phyloP scores from a whole-genome alignment of 2,329 filamentous ascomycete genomes.

The Aspergillus fijiensis region DNA sequence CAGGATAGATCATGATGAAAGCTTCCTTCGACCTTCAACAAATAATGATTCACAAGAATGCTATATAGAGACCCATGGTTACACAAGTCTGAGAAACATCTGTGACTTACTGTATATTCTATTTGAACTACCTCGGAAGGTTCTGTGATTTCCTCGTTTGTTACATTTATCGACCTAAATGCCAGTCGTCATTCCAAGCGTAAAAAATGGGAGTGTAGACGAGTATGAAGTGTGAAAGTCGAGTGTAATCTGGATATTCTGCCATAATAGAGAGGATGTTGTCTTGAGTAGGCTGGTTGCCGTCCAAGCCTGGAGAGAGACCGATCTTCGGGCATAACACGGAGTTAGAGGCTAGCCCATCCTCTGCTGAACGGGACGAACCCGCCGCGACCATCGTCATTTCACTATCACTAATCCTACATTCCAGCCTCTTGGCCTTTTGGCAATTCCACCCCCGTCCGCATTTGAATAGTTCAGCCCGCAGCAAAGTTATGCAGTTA shows the following conservation, averaged over 20 bases:
- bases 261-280: too few species aligned
- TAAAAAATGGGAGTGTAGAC: too few species aligned
- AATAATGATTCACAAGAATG: neutral
- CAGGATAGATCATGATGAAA: constrained; percentile 6
- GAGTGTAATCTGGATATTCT: too few species aligned
- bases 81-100: neutral
- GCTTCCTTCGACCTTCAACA: neutral
- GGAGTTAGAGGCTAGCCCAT: constrained; percentile 12
- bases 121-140: too few species aligned
- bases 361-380: neutral
- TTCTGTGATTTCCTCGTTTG: too few species aligned
- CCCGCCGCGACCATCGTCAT: constrained; percentile 16
- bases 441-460: neutral
- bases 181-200: too few species aligned
- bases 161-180: too few species aligned
- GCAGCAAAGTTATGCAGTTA: neutral
- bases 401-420: constrained; percentile 5
- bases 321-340: constrained; percentile 10
- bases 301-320: neutral
- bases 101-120: too few species aligned
- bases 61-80: neutral
- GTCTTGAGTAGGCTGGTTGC: neutral
- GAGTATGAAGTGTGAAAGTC: too few species aligned
- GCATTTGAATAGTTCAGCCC: neutral
- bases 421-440: neutral